phyloP scores from a whole-genome alignment of 1,284 basidiomycete genomes.

The Phlebopus sp. region DNA sequence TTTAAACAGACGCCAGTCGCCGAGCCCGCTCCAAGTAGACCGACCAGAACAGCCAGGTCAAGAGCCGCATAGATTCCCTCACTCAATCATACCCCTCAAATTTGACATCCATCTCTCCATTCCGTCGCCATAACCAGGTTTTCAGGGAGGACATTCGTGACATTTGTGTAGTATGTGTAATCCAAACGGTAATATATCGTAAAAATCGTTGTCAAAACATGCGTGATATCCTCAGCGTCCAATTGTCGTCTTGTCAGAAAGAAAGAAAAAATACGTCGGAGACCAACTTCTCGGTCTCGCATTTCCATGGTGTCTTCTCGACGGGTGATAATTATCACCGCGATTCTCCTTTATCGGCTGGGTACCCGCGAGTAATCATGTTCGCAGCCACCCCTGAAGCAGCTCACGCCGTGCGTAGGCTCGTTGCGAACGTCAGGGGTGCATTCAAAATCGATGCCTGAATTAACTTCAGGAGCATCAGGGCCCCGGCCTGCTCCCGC shows the following conservation, averaged over 20 bases:
- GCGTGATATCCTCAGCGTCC: neutral
- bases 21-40: neutral
- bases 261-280: too few relatives aligned
- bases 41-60: neutral
- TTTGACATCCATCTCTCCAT: too few relatives aligned
- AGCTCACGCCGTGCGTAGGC: neutral
- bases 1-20: neutral
- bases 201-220: neutral
- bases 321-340: too few relatives aligned
- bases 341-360: too few relatives aligned
- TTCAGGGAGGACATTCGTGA: neutral
- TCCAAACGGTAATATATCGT: neutral
- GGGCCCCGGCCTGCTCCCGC: neutral
- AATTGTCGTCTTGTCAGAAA: neutral
- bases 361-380: too few relatives aligned
- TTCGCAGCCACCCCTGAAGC: neutral
- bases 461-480: neutral
- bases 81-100: too few relatives aligned
- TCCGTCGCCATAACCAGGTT: too few relatives aligned
- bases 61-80: neutral
- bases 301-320: too few relatives aligned
- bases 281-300: too few relatives aligned
- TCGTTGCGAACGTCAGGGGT: neutral
- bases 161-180: neutral
- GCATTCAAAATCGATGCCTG: neutral